Conservation (phyloP, 2,329 filamentous ascomycete species). For the Pyricularia grisea region DNA sequence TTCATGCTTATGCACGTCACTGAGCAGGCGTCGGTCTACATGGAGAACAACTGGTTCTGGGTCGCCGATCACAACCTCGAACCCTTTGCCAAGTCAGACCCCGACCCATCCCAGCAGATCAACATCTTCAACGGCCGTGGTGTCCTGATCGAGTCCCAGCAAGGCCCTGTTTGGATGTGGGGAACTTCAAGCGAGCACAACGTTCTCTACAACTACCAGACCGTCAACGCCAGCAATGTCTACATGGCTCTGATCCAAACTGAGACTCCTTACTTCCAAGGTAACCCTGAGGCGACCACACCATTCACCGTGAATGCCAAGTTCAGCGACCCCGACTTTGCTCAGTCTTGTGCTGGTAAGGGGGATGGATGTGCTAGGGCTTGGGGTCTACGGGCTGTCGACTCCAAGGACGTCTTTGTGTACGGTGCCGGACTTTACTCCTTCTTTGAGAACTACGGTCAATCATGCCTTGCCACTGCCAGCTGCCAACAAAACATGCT, state of each 20-base stretch:
- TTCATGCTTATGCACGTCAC: slow-evolving; percentile 64
- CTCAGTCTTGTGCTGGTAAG: slow-evolving; percentile 35
- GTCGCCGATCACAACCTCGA: slow-evolving; percentile 87
- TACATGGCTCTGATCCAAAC: slow-evolving; percentile 81
- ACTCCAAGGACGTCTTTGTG: slow-evolving; percentile 58
- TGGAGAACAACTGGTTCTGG: slow-evolving; percentile 91
- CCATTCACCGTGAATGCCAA: slow-evolving; percentile 51
- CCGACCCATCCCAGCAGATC: slow-evolving; percentile 42
- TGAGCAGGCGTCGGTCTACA: slow-evolving; percentile 52
- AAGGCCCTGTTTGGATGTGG: slow-evolving; percentile 72
- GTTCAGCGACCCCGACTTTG: slow-evolving; percentile 63
- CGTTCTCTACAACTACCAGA: slow-evolving; percentile 75
- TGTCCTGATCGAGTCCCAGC: slow-evolving; percentile 64
- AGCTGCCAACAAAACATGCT: slow-evolving; percentile 74
- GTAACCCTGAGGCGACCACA: slow-evolving; percentile 63
- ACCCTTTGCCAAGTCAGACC: slow-evolving; percentile 48
- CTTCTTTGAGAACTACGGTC: slow-evolving; percentile 76
- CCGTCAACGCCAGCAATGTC: slow-evolving; percentile 66
- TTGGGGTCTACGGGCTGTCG: slow-evolving; percentile 64
- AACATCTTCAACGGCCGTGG: slow-evolving; percentile 85
- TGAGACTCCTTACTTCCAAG: slow-evolving; percentile 83
- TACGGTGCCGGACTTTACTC: slow-evolving; percentile 70
- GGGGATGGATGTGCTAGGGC: slow-evolving; percentile 53
- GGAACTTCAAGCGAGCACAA: slow-evolving; percentile 62
- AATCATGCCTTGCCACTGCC: slow-evolving; percentile 57